These are phyloP conservation scores for Eucalyptus regnans DNA, from an alignment of 345 rosid genomes.

Conservation along the genomic window DNA sequence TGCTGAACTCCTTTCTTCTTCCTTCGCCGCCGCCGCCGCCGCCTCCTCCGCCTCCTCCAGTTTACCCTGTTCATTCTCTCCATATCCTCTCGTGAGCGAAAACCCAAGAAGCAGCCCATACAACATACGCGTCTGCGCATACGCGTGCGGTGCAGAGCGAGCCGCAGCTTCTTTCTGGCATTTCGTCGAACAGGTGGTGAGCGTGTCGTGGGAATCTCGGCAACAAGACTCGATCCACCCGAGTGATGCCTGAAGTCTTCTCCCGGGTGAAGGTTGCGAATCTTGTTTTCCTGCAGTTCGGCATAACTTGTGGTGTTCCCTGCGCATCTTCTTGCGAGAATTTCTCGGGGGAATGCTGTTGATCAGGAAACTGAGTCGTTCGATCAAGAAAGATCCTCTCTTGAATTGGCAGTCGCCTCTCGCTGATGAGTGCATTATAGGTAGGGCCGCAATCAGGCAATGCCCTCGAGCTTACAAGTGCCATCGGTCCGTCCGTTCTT, in stretches of 20 bases:
- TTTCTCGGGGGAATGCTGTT: not conserved
- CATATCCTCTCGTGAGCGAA: not conserved
- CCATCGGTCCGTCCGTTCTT: not conserved
- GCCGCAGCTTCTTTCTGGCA: not conserved
- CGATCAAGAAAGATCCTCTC: not conserved
- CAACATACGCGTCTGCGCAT: not conserved
- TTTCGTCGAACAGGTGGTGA: not conserved
- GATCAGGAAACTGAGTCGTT: not conserved
- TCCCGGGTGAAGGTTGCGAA: not conserved
- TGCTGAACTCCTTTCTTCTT: not conserved
- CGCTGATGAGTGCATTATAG: not conserved
- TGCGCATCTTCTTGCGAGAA: not conserved
- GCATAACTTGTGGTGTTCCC: not conserved
- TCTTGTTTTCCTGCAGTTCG: not conserved
- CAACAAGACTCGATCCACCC: rapidly evolving
- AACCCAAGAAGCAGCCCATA: not conserved
- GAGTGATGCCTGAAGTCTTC: not conserved
- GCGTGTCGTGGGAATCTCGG: not conserved
- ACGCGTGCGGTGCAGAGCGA: not conserved
- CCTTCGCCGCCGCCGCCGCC: not conserved
- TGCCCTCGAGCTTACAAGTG: not conserved
- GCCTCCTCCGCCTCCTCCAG: not conserved
- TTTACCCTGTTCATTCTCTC: not conserved
- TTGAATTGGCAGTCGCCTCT: not conserved
- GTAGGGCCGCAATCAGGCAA: not conserved